Base-by-base conservation (phyloP, 768 basidiomycete genomes). In the Cystoderma amianthinum region DNA sequence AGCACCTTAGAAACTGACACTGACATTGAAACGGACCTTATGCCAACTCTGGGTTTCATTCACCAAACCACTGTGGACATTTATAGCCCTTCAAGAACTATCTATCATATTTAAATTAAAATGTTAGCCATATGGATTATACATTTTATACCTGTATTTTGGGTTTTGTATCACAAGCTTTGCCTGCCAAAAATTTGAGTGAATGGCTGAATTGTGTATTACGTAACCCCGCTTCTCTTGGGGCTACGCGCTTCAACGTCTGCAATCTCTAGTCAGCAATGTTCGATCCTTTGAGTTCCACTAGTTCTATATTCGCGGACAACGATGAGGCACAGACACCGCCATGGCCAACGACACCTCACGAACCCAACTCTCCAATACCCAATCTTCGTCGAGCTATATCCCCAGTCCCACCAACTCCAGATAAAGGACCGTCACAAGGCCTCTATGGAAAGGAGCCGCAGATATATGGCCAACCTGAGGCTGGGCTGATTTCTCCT, bases 381-480 rank as follows among this genome's bases (percentile, higher is more conserved):
- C 82, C 85, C 19, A 78, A 81, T 58, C 72, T 87, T 39, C 78
- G 76, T 49, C 76, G 77, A 39, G 74, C 83, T 15, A 65, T 72
- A 4, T 66, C 80, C 6, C 69, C 81, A 15, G 59, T 64, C 12
- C 66, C 74, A 22, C 62, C 70, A 39, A 68, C 72, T 7, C 69
- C 74, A 1, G 74, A 75, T 47, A 74, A 70, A 48, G 69, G 71
- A 3, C 74, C 76, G 18, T 43, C 73, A 6, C 68, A 70, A 17
- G 80, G 81, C 12, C 57, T 78, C 6, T 89, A 84, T 47, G 86
- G 86, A 38, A 82, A 77, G 55, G 84, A 86, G 51, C 85, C 89
- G 0, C 83, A 84, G 60, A 88, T 92, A 46, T 92, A 92, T 48
- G 89, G 89, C 3, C 85, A 86, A 57, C 87, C 88, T 1, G 85